Conservation (phyloP, 2,329 filamentous ascomycete genomes). For the Coniochaeta sp. region DNA sequence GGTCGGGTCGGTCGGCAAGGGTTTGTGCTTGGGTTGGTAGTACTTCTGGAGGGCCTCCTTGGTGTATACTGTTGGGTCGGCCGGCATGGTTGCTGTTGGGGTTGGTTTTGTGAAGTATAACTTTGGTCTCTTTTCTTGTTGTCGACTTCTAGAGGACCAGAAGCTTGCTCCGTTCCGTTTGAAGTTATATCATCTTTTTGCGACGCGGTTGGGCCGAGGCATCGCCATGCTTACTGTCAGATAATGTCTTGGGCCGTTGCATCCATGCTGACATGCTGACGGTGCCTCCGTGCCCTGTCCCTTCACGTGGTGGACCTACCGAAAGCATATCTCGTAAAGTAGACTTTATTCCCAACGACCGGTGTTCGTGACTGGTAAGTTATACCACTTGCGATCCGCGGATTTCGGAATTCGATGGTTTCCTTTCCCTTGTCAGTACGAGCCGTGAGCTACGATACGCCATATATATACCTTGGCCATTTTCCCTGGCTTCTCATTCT, state of each 20-base stretch:
- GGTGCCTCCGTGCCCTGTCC: too few relatives aligned
- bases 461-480: too few relatives aligned
- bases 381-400: too few relatives aligned
- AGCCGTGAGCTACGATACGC: too few relatives aligned
- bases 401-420: too few relatives aligned
- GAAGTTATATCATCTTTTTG: background rate
- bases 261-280: background rate
- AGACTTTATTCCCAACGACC: too few relatives aligned
- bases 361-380: too few relatives aligned
- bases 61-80: background rate
- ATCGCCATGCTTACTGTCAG: background rate
- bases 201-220: background rate
- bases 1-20: background rate
- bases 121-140: background rate
- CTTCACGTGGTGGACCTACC: too few relatives aligned
- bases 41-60: background rate
- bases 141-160: background rate
- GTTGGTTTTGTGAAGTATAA: too few relatives aligned
- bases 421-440: too few relatives aligned
- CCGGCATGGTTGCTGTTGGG: background rate
- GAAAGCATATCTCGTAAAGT: too few relatives aligned
- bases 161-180: background rate
- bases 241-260: background rate
- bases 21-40: conserved; percentile 2
- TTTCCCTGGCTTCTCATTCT: too few relatives aligned